Evolutionary conservation across 2,329 filamentous ascomycete species (phyloP).

Genomic region (Aspergillus awamori): DNA sequence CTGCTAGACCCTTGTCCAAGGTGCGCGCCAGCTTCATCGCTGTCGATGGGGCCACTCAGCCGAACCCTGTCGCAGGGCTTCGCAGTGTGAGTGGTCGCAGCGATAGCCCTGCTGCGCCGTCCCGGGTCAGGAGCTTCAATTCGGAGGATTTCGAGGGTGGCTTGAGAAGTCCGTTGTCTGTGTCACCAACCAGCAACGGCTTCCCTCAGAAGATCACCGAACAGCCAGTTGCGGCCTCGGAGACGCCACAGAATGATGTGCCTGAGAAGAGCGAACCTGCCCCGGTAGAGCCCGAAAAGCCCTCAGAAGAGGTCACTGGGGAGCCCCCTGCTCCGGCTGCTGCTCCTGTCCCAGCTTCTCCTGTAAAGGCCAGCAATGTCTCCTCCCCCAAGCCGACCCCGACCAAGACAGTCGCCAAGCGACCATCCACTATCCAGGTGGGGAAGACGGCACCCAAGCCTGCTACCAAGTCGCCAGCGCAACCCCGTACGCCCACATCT

Average conservation of each 20-base stretch:
- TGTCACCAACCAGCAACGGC: conserved; percentile 32
- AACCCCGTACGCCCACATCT: conserved; percentile 26
- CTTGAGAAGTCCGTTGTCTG: conserved; percentile 32
- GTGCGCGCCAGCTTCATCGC: conserved; percentile 75
- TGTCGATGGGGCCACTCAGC: conserved; percentile 59
- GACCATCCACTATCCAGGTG: conserved; percentile 36
- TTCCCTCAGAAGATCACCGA: conserved; percentile 22
- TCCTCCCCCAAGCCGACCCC: conserved; percentile 24
- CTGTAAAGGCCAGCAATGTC: conserved; percentile 5
- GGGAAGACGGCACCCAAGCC: conserved; percentile 27
- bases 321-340: conserved; percentile 14
- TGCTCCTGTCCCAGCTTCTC: conserved; percentile 6
- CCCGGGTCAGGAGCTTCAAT: conserved; percentile 36
- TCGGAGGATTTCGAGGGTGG: conserved; percentile 35
- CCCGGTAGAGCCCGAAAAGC: conserved; percentile 13
- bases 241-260: conserved; percentile 16
- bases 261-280: conserved; percentile 5
- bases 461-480: conserved; percentile 24
- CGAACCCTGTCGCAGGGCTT: conserved; percentile 46
- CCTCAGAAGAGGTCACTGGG: conserved; percentile 23
- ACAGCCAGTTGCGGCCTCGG: conserved; percentile 13
- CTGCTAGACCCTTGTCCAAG: conserved; percentile 67
- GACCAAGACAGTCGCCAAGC: conserved; percentile 33
- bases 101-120: conserved; percentile 32
- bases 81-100: conserved; percentile 44